Base-by-base conservation (phyloP, 2,329 filamentous ascomycete genomes). In the Curvularia hawaiiensis region DNA sequence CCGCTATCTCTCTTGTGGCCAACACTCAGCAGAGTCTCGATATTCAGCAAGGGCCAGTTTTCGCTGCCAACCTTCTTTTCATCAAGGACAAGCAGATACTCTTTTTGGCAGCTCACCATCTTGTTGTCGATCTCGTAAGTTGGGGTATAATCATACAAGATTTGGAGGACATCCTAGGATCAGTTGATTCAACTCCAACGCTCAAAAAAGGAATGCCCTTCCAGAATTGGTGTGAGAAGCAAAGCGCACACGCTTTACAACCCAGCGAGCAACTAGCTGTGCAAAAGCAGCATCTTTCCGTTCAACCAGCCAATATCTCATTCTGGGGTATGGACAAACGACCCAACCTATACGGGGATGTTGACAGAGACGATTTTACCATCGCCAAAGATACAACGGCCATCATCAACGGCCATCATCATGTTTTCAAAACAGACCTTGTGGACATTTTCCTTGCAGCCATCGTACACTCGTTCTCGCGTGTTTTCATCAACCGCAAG, bases 361-460 rank as follows among this genome's bases (percentile, higher is more conserved):
- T 68, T 9, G 70, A 73, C 18, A 60, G 64, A 20, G 72, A 75
- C 28, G 61, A 64, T 1, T 74, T 75, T 39, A 47, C 46, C 9
- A 51, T 74, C 10, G 62, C 67, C 28, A 55, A 62, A 20, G 55
- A 56, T 8, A 56, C 63, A 12, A 65, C 72, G 7, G 47, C 65
- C 16, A 57, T 60, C 56, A 71, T 67, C 11, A 59, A 72, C 12
- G 50, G 66, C 12, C 56, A 65, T 20, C 67, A 82, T 50, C 71
- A 76, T 10, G 79, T 80, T 2, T 78, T 86, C 58, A 77, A 79
- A 48, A 85, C 83, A 0, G 82, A 86, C 43, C 72, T 79, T 0
- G 78, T 81, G 8, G 84, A 86, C 60, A 78, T 86, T 2, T 82
- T 85, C 61, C 70, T 86, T 5, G 79, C 85, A 2, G 79, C 83